Base-by-base conservation (phyloP, 768 basidiomycete species). In the Kondoa subrosea region DNA sequence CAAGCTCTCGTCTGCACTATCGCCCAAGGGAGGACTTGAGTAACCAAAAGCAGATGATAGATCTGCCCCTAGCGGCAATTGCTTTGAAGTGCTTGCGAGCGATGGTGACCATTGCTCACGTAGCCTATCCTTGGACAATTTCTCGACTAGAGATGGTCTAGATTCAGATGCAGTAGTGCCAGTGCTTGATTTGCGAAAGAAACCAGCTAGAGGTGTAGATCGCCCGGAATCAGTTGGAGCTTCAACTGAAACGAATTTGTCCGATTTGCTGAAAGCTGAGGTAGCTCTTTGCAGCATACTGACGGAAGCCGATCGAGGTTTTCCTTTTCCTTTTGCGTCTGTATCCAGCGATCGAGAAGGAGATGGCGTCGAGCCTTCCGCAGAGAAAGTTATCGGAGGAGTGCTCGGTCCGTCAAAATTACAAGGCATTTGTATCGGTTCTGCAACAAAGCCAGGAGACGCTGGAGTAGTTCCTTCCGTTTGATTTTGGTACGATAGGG, bases 251-350 rank as follows among this genome's bases (percentile, higher is more conserved):
- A 25, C 12, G 57, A 92, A 77, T 1, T 89, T 87, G 15, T 86
- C 87, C 34, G 72, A 67, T 32, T 68, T 56, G n/a, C 62, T 66
- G 59, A 76, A 71, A 12, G 88, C 89, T 0, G 90, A 93, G 1
- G 91, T 92, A 0, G 90, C 91, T 29, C 91, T 84, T 73, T 96
- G 92, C 83, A 97, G 88, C 76, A 97, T 95, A 73, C 87, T 91
- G 64, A 97, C 88, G 68, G 91, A 93, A 3, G 90, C 88, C 1
- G 89, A 85, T 17, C 92, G 81, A 29, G 77, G 79, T 76, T 92
- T 91, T 31, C 61, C 33, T 78, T 61, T 85, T 81, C 25, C 65
- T 34, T 40, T 57, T 34, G 33, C 34, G 4, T 66, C 61, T 69
- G 33, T 8, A 8, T 50, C 40, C 21, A 50, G 40, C 21, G 40